Conservation (phyloP, 1,139 yeast genomes). For the Pichia sp. region DNA sequence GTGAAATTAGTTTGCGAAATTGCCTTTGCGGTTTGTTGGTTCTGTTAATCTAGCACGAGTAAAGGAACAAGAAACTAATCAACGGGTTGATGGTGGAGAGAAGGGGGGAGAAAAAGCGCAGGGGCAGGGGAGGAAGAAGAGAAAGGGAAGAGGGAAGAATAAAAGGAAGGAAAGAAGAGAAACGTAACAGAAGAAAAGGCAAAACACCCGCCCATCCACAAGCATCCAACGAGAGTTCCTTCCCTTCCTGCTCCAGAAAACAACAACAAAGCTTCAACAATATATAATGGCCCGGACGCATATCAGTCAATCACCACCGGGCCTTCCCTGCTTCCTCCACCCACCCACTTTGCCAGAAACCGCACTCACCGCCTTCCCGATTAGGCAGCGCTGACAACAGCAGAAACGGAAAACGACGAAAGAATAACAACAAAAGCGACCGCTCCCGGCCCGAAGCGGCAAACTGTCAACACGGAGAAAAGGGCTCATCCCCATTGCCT, state of each 20-base stretch:
- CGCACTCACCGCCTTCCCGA: constrained; percentile 1
- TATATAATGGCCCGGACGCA: not conserved
- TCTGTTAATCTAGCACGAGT: not conserved
- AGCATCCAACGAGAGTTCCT: not conserved
- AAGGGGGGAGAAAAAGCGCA: not conserved
- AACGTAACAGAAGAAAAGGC: not conserved
- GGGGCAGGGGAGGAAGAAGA: not conserved
- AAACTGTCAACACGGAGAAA: constrained; percentile 11
- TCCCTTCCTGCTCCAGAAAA: not conserved
- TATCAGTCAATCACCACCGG: not conserved
- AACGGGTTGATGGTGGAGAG: not conserved
- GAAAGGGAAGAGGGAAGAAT: not conserved
- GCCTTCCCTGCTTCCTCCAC: not conserved
- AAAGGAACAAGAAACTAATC: not conserved
- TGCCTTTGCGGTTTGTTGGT: not conserved
- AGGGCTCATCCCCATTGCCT: constrained; percentile 4
- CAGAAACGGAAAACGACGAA: constrained; percentile 1
- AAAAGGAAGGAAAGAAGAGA: not conserved
- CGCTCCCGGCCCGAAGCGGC: constrained; percentile 8
- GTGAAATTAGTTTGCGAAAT: not conserved
- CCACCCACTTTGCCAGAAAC: not conserved
- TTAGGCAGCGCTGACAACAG: constrained; percentile 2
- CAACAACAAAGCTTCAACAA: not conserved
- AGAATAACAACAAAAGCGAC: not conserved
- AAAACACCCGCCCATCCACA: not conserved